Base-by-base conservation (phyloP, 192 early-diverging fungal genomes). In the Entomortierella chlamydospora region DNA sequence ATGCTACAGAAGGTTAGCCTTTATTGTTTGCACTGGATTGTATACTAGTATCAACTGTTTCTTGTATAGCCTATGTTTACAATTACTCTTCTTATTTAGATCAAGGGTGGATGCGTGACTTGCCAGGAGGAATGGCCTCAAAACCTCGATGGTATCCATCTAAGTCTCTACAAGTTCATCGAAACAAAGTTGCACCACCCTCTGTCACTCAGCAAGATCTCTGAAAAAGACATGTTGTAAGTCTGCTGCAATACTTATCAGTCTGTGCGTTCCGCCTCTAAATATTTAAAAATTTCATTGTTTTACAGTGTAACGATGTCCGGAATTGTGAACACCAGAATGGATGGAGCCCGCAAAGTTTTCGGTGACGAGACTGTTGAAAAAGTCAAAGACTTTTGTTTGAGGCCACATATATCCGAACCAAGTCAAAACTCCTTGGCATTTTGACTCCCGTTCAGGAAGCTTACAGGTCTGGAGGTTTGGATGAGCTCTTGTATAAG, bases 311-410 rank as follows among this genome's bases (percentile, higher is more conserved):
- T 41, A 13, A 13, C 39, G 7, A 57, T 57, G 56, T 57, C 56
- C 12, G 56, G 33, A 22, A 57, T 57, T 1, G 56, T 57, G 15
- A 57, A 57, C 13, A 11, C 56, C 17, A 57, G 56, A 28, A 57
- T 57, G 56, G 18, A 20, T 34, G 56, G 56, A 22, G 56, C 56
- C 1, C 23, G 56, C 15, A 29, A 57, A 18, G 56, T 57, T 11
- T 57, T 57, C 20, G 56, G 56, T 57, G 26, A 57, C 8, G 30
- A 57, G 56, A 57, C 56, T 22, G 30, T 57, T 22, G 56, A 57
- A 25, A 20, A 30, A 31, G 29, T 57, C 56, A 57, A 57, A 29
- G 30, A 18, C 20, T 28, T 29, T 29, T 33, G 56, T 28, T 57
- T 57, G 28, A 22, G 3, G 20, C 26, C 56, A 25, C 0, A 34